Percentiles rank a stretch among this genome's conserved stretches.
Evolutionary conservation across 495 filamentous ascomycete species (phyloP).

Genomic region (Poronia punctata): DNA sequence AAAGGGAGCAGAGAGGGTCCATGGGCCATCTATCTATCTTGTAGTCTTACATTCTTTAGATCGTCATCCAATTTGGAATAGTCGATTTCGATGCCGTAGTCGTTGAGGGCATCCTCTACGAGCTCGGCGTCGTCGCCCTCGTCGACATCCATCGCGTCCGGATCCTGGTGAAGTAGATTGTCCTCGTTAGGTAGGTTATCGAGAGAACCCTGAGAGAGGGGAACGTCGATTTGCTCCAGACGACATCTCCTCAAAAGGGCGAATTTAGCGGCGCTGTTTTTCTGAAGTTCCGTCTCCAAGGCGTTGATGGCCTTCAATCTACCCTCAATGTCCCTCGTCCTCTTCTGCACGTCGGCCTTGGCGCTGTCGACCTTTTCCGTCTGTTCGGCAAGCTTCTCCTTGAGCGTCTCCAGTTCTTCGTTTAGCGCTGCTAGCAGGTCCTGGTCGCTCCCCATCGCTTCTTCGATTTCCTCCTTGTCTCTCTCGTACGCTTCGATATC

Average conservation of each 20-base stretch:
- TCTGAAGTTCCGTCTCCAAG: constrained; percentile 76
- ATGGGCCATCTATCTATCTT: too few relatives aligned
- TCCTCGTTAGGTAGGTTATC: constrained; percentile 86
- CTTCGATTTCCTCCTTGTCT: constrained; percentile 67
- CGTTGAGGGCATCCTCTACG: constrained; percentile 51
- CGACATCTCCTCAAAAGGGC: constrained; percentile 80
- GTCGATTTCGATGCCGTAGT: constrained; percentile 89
- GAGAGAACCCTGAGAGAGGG: constrained; percentile 71
- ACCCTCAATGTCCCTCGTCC: constrained; percentile 72
- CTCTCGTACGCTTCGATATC: constrained; percentile 62
- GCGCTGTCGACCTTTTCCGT: constrained; percentile 71
- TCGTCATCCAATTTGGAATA: constrained; percentile 84
- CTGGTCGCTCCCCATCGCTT: constrained; percentile 61
- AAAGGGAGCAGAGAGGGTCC: too few relatives aligned
- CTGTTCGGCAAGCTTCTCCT: constrained; percentile 57
- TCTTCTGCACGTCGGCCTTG: constrained; percentile 78
- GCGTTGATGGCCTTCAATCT: constrained; percentile 67
- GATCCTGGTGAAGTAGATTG: constrained; percentile 56
- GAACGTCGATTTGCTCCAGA: constrained; percentile 85
- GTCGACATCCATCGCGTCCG: constrained; percentile 85
- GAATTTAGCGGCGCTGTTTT: constrained; percentile 74
- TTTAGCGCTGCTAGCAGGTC: constrained; percentile 72
- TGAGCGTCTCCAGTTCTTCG: constrained; percentile 61
- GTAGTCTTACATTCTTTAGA: constrained; percentile 69
- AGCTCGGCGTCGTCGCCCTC: constrained; percentile 57